A percentile compares a stretch with the other conserved stretches of the same genome.
These are phyloP conservation scores for Kondoa malvinella DNA, from an alignment of 768 basidiomycete species.

Conservation along the genomic window DNA sequence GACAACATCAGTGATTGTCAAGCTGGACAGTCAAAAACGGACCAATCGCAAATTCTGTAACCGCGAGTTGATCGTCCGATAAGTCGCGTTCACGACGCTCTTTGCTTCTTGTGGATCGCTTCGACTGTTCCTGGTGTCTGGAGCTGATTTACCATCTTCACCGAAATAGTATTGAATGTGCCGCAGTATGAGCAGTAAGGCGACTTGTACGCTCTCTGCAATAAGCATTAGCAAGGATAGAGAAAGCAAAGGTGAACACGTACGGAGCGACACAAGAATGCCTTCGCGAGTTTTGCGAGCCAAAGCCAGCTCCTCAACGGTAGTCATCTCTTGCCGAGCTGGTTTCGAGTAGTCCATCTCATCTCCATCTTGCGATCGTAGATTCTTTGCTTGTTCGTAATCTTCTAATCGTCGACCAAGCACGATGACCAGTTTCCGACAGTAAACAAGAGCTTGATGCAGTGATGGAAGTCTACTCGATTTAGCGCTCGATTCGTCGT, in stretches of 20 bases:
- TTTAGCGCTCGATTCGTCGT: not conserved
- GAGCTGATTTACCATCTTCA: conserved; percentile 14
- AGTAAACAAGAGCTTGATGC: not conserved
- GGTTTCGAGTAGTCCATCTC: conserved; percentile 30
- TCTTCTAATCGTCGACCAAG: not conserved
- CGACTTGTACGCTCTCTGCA: conserved; percentile 44
- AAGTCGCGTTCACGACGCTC: conserved; percentile 31
- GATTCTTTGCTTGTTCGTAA: not conserved
- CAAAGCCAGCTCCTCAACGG: conserved; percentile 53
- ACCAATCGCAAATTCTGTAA: conserved; percentile 43
- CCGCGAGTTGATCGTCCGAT: conserved; percentile 40
- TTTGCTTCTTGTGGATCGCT: conserved; percentile 29
- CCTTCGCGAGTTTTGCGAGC: conserved; percentile 33
- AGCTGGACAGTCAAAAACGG: no score
- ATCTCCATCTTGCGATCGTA: conserved; percentile 15
- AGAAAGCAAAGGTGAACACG: conserved; percentile 22
- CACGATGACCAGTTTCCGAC: not conserved
- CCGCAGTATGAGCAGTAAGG: conserved; percentile 61
- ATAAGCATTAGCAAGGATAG: not conserved
- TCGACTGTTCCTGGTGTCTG: conserved; percentile 33
- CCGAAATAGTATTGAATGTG: conserved; percentile 51
- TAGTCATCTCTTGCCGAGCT: conserved; percentile 29
- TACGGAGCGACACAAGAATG: conserved; percentile 45
- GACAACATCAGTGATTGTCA: not conserved
- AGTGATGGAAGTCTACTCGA: not conserved